Percentiles rank a stretch among this genome's conserved stretches.
Evolutionary conservation across 2,329 filamentous ascomycete genomes (phyloP).

Genomic region (Aspergillus vadensis): DNA sequence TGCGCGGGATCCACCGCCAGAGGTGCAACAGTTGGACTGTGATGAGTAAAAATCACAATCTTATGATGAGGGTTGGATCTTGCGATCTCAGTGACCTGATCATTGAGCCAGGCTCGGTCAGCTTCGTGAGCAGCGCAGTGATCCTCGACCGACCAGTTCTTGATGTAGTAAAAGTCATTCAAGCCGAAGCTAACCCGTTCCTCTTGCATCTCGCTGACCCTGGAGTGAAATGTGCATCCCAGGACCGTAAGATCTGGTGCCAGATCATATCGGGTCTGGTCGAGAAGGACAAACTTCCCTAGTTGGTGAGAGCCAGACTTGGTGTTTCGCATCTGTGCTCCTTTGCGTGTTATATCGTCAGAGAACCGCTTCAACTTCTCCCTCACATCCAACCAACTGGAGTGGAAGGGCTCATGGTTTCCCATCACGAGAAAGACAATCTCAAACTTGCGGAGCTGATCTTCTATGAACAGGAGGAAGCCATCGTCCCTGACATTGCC

Average conservation of each 20-base stretch:
- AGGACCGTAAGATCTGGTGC: conserved; percentile 43
- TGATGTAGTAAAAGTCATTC: conserved; percentile 57
- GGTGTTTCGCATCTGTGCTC: background rate
- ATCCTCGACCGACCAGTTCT: conserved; percentile 36
- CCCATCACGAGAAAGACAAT: conserved; percentile 57
- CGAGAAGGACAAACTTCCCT: conserved; percentile 46
- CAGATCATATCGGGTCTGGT: conserved; percentile 44
- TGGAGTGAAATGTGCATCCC: conserved; percentile 56
- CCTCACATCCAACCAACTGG: conserved; percentile 30
- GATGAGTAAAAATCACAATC: conserved; percentile 44
- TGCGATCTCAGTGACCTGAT: conserved; percentile 35
- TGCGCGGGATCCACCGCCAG: conserved; percentile 36
- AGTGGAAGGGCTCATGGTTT: conserved; percentile 59
- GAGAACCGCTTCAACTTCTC: conserved; percentile 28
- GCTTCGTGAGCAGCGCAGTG: conserved; percentile 35
- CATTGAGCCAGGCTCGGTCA: conserved; percentile 45
- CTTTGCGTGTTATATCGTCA: conserved; percentile 19
- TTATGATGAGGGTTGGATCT: conserved; percentile 34
- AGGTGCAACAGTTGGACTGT: conserved; percentile 36
- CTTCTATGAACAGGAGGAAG: conserved; percentile 51
- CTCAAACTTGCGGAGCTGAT: conserved; percentile 53
- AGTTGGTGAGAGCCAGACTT: conserved; percentile 15
- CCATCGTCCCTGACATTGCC: conserved; percentile 51
- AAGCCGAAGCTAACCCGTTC: conserved; percentile 47
- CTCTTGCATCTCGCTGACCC: conserved; percentile 42